Evolutionary conservation across 2,329 filamentous ascomycete species (phyloP), one percentile per base, ranked within the genome.

Genomic region (Hypoxylon sp.): DNA sequence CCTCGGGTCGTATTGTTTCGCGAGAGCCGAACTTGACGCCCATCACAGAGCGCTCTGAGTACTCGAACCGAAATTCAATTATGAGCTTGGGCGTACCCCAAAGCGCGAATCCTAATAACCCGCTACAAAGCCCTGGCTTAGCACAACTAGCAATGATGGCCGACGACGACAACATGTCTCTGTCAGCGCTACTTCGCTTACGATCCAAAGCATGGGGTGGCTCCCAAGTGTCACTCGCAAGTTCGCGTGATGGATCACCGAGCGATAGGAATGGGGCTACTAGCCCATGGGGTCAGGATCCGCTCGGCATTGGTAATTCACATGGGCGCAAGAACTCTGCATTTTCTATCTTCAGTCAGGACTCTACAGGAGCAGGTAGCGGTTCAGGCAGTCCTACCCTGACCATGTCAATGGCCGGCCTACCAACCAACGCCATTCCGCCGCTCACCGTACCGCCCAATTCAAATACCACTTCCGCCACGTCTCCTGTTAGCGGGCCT

Each of bases 11-110:
- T 13, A 85, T 90, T 56, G 88, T 90, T 30, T 92, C 92, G 19
- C 89, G 91, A 43, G 95, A 98, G 77, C 95, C 96, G 0, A 98
- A 96, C 74, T 82, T 99, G 51, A 98, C 96, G 0, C 96, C 96
- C 5, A 98, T 99, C 74, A 98, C 95, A 0, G 96, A 98, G 78
- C 89, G 94, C 11, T 97, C 93, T 65, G 96, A 99, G 80, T 98
- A 97, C 83, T 97, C 93, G 45, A 97, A 97, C 65, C 89, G 96
- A 48, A 98, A 98, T 77, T 97, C 93, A 0, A 88, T 97, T 64
- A 92, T 97, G 82, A 93, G 91, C 64, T 82, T 95, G 67, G 84
- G 83, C 6, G 81, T 89, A 32, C 87, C 88, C 48, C 81, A 82
- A 23, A 81, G 80, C 28, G 79, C 82, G 65, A 87, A 84, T 63